Base-by-base conservation (phyloP, 257 asterid genomes). In the Solanum boliviense region DNA sequence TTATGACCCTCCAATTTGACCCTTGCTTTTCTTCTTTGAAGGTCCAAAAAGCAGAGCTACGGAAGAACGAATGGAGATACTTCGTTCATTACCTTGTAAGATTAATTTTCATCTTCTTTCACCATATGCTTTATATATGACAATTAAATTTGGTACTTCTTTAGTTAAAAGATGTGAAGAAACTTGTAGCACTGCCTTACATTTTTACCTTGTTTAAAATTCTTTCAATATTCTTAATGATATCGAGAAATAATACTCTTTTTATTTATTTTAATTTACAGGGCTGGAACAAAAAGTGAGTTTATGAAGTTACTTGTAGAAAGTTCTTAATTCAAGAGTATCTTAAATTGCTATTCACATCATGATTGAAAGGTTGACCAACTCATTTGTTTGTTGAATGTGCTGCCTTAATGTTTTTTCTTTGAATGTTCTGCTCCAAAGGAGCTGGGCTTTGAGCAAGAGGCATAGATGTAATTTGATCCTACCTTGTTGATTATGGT, bases 281-380 rank as follows among this genome's bases (percentile, higher is more conserved):
- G 99, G 99, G 99, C 48, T 97, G 99, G 99, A 97, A 93, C 90
- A 95, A 97, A 92, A 97, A 94, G 99, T 97, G 94, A 94, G 99
- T 92, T 46, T 71, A 29, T 29, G 70, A 82, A 82, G 86, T 20
- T 46, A 56, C 70, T 82, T 48, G 70, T 44, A 44, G 36, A 9
- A 79, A 15, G 25, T 79, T 44, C 15, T 27, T 12, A 44, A 27
- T 79, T 27, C 85, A 27, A 44, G 67, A 27, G 39, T 79, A 27
- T 79, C 39, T 31, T 82, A 48, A 44, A 82, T 82, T 18, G 41
- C 41, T 48, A 48, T 48, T 46, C 25, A 9, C 20, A 31, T 52
- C 27, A 31, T 41, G 62, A 82, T 48, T 48, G 86, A 29, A 46
- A 82, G 86, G 44, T 48, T 82, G 29, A 31, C 44, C 70, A 48